Conservation (phyloP, 2,329 filamentous ascomycete species). For the Cladosporium sp. region DNA sequence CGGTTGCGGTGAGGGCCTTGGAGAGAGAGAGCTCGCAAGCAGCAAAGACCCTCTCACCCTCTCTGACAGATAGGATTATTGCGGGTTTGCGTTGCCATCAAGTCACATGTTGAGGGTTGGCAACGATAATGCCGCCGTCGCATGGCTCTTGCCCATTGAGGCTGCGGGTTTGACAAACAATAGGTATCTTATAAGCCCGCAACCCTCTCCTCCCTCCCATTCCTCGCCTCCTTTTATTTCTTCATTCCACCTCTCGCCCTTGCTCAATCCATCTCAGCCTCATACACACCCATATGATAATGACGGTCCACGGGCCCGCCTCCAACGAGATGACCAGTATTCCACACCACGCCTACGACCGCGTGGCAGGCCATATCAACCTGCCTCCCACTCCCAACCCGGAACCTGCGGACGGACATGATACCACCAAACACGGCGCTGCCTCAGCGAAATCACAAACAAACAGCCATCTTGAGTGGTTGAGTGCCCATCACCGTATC, state of each 20-base stretch:
- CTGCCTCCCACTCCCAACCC: slow-evolving; percentile 8
- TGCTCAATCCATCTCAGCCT: not conserved
- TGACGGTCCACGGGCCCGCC: slow-evolving; percentile 1
- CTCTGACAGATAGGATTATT: slow-evolving; percentile 3
- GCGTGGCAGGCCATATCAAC: slow-evolving; percentile 2
- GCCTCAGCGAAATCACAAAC: not conserved
- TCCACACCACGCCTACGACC: slow-evolving; percentile 8
- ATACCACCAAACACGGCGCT: not conserved
- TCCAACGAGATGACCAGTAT: slow-evolving; percentile 1
- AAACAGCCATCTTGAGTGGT: not conserved
- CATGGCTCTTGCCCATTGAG: not conserved
- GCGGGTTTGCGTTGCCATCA: not conserved
- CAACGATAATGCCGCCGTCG: not conserved
- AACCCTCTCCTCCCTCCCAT: not conserved
- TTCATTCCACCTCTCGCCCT: not conserved
- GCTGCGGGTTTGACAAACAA: too few relatives aligned
- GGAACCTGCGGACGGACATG: not conserved
- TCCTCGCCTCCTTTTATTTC: not conserved
- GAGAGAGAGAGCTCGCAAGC: too few relatives aligned
- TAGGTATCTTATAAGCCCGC: too few relatives aligned
- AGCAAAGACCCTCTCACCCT: too few relatives aligned
- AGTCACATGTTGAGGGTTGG: slow-evolving; percentile 5
- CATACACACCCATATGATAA: too few relatives aligned
- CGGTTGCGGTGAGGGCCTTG: slow-evolving; percentile 5
- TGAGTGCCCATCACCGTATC: slow-evolving; percentile 2